These are phyloP conservation scores for Emmonsiellopsis sp. DNA, from an alignment of 2,329 filamentous ascomycete species.

Conservation along the genomic window DNA sequence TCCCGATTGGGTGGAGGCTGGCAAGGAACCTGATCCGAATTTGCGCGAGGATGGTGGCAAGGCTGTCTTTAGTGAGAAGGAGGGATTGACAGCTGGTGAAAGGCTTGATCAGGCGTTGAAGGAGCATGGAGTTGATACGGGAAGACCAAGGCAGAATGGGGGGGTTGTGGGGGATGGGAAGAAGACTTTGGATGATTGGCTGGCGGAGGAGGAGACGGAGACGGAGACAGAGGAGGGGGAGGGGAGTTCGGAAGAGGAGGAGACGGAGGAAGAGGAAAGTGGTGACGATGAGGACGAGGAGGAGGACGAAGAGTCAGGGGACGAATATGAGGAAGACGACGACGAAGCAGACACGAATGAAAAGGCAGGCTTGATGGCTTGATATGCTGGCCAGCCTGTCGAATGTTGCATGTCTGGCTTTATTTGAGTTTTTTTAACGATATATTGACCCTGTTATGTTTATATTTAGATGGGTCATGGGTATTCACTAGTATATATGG, in stretches of 20 bases:
- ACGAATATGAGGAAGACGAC: conserved; percentile 37
- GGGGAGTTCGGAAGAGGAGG: conserved; percentile 38
- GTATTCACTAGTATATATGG: too few species aligned
- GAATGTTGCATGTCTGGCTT: background rate
- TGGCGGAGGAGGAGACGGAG: conserved; percentile 62
- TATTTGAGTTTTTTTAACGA: background rate
- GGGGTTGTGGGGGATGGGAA: conserved; percentile 38
- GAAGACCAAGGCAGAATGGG: conserved; percentile 14
- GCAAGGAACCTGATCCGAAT: conserved; percentile 66
- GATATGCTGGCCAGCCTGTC: background rate
- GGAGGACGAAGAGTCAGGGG: conserved; percentile 28
- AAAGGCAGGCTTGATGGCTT: conserved; percentile 18
- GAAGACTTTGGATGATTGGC: conserved; percentile 88
- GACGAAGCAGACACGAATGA: conserved; percentile 30
- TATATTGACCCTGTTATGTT: too few species aligned
- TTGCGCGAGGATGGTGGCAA: conserved; percentile 55
- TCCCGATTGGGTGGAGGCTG: conserved; percentile 75
- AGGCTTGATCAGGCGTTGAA: conserved; percentile 35
- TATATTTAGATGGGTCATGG: too few species aligned
- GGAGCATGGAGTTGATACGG: conserved; percentile 28
- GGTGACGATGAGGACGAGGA: conserved; percentile 37
- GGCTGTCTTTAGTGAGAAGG: conserved; percentile 29
- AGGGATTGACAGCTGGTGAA: conserved; percentile 41
- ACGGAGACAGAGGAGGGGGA: conserved; percentile 45
- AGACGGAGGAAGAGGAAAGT: conserved; percentile 25